Percentiles rank a stretch among this genome's conserved stretches.
Evolutionary conservation across 371 early-diverging fungal genomes (phyloP).

Genomic region (Saksenaea oblongispora): DNA sequence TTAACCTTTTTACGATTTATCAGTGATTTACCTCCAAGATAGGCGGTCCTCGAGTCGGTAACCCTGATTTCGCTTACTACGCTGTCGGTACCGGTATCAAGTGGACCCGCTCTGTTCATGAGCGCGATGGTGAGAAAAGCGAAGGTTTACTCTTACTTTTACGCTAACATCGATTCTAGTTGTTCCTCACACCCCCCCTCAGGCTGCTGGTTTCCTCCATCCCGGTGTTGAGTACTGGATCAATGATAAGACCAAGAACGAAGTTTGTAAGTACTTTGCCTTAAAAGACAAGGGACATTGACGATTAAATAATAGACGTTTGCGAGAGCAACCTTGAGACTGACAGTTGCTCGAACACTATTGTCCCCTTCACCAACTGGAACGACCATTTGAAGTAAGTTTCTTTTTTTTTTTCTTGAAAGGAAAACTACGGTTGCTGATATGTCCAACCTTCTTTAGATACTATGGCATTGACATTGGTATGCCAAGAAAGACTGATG

Average conservation of each 20-base stretch:
- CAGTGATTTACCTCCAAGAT: neutral
- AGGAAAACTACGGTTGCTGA: neutral
- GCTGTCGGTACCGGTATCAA: constrained; percentile 7
- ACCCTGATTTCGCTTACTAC: constrained; percentile 17
- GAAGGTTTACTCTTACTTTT: neutral
- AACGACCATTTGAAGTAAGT: constrained; percentile 19
- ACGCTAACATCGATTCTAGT: neutral
- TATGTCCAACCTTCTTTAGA: neutral
- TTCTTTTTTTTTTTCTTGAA: neutral
- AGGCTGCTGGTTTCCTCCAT: constrained; percentile 14
- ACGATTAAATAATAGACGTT: constrained; percentile 11
- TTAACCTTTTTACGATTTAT: neutral
- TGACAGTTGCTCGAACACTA: constrained; percentile 10
- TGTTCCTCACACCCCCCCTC: constrained; percentile 19
- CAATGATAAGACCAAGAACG: neutral
- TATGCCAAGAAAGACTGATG: neutral
- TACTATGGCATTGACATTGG: neutral
- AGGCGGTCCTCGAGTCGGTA: constrained; percentile 21
- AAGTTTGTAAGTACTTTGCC: constrained; percentile 11
- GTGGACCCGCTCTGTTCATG: constrained; percentile 11
- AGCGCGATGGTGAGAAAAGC: constrained; percentile 15
- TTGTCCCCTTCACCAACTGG: constrained; percentile 11
- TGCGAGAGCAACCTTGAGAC: constrained; percentile 16
- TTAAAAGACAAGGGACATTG: neutral
- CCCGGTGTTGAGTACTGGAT: constrained; percentile 24